phyloP scores from a whole-genome alignment of 2,329 filamentous ascomycete species.

The Calonectria naviculata region DNA sequence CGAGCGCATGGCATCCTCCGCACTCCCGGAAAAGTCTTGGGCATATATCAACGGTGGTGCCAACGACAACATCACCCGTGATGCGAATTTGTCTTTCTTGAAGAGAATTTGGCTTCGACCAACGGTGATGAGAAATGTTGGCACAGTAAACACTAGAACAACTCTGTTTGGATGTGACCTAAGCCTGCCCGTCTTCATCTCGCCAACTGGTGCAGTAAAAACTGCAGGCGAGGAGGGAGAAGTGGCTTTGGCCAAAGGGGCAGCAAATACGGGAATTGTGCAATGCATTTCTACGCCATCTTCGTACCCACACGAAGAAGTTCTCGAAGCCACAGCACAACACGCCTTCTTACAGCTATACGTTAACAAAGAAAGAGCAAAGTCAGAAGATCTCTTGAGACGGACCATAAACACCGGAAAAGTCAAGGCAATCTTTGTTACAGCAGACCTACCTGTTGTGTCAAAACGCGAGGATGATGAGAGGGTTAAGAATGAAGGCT shows the following conservation, averaged over 20 bases:
- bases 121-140: constrained; percentile 31
- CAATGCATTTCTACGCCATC: constrained; percentile 23
- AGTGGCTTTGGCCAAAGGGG: constrained; percentile 17
- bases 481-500: constrained; percentile 44
- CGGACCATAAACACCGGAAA: not conserved
- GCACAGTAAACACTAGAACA: constrained; percentile 22
- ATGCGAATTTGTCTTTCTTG: constrained; percentile 32
- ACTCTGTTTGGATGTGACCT: constrained; percentile 31
- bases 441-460: constrained; percentile 19
- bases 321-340: not conserved
- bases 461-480: constrained; percentile 28
- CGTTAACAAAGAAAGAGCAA: constrained; percentile 25
- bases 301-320: constrained; percentile 21
- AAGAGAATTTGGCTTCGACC: constrained; percentile 40
- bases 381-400: constrained; percentile 11
- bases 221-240: constrained; percentile 53
- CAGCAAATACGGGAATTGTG: not conserved
- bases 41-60: constrained; percentile 38
- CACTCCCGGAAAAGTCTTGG: constrained; percentile 33
- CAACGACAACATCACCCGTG: constrained; percentile 38
- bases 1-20: constrained; percentile 28
- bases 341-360: constrained; percentile 27
- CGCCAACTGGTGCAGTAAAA: constrained; percentile 57
- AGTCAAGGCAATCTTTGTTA: constrained; percentile 24
- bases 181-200: constrained; percentile 36